Conservation (phyloP, 2,329 filamentous ascomycete genomes). For the Stemphylium lycopersici region DNA sequence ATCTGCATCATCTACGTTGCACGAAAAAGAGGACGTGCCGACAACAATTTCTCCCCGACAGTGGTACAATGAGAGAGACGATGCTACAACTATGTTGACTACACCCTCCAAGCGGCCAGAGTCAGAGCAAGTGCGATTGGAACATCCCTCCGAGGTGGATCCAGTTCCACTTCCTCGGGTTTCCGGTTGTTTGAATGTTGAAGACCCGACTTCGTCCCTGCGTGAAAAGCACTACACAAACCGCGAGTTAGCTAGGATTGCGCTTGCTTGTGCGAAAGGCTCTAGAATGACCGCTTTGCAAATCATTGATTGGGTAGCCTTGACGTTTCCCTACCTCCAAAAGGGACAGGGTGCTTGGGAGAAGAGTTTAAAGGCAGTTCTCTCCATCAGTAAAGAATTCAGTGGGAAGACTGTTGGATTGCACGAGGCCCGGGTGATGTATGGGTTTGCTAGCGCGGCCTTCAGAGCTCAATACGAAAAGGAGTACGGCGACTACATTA, state of each 20-base stretch:
- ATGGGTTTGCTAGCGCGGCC: constrained; percentile 7
- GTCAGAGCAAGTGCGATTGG: background rate
- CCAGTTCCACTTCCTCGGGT: too few relatives aligned
- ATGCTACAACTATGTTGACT: background rate
- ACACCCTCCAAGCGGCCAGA: background rate
- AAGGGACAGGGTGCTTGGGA: constrained; percentile 20
- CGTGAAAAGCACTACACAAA: constrained; percentile 1
- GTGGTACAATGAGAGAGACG: too few relatives aligned
- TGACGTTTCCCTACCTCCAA: constrained; percentile 17
- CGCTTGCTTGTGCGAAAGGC: constrained; percentile 19
- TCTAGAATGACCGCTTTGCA: constrained; percentile 13
- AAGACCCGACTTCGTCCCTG: background rate
- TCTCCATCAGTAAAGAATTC: constrained; percentile 23
- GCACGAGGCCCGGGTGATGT: constrained; percentile 1
- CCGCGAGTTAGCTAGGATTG: constrained; percentile 19
- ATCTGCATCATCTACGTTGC: background rate
- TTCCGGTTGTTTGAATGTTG: background rate
- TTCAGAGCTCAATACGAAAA: constrained; percentile 2
- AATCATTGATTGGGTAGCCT: constrained; percentile 16
- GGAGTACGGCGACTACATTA: constrained; percentile 4
- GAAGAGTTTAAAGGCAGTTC: constrained; percentile 12
- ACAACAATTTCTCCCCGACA: background rate
- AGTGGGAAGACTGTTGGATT: background rate
- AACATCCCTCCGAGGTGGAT: background rate
- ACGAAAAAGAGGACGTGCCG: background rate